Conservation (phyloP, 345 rosid genomes). For the Brassica rapa region DNA sequence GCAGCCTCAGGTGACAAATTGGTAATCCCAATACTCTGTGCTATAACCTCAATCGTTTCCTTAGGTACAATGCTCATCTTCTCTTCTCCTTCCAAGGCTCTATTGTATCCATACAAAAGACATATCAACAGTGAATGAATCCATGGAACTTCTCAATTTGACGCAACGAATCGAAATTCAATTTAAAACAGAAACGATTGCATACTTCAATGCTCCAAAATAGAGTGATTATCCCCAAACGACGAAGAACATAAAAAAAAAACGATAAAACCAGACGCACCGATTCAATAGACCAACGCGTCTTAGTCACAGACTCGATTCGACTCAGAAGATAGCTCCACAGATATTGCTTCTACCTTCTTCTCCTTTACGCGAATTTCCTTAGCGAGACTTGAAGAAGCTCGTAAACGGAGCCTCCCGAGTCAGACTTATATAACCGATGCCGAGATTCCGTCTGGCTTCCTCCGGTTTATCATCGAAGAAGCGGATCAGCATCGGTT, state of each 20-base stretch:
- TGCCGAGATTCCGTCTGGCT: background rate
- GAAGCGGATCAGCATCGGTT: background rate
- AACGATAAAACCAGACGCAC: background rate
- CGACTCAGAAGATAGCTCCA: conserved; percentile 6
- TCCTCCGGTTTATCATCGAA: background rate
- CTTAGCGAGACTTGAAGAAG: background rate
- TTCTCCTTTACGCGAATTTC: background rate
- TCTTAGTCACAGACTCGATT: conserved; percentile 2
- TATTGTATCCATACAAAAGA: background rate
- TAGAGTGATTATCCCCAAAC: background rate
- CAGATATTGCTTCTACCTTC: conserved; percentile 3
- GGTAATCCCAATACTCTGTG: conserved; percentile 79
- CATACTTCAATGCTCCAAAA: conserved; percentile 17
- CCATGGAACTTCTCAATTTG: background rate
- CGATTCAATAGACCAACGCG: background rate
- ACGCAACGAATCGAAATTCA: conserved; percentile 7
- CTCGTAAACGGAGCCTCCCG: conserved; percentile 1
- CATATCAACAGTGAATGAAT: background rate
- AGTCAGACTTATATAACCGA: background rate
- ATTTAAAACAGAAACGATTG: background rate
- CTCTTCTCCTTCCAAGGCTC: background rate
- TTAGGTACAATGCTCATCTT: conserved; percentile 85
- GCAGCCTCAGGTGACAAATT: conserved; percentile 75
- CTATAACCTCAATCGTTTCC: conserved; percentile 86
- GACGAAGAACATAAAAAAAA: background rate